Evolutionary conservation across 208 protist species (phyloP).

Genomic region (Acanthamoeba lenticulata): DNA sequence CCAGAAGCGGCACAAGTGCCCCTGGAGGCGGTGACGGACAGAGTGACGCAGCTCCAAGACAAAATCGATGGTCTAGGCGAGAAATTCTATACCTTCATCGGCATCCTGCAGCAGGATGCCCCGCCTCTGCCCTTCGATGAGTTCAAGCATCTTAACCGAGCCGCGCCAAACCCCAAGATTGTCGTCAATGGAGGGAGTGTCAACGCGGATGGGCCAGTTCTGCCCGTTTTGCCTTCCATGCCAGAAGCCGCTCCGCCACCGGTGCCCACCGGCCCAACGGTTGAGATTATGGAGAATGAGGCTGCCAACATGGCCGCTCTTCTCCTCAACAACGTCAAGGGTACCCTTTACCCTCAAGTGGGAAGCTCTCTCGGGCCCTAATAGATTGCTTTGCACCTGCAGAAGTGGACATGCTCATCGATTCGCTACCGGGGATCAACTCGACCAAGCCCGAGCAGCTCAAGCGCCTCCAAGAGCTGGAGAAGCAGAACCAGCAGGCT

Average conservation of each 20-base stretch:
- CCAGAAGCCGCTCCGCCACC: neutral
- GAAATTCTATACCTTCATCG: constrained; percentile 51
- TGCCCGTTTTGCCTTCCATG: neutral
- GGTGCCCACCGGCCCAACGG: neutral
- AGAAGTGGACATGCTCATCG: constrained; percentile 49
- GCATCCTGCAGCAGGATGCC: constrained; percentile 42
- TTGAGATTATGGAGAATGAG: neutral
- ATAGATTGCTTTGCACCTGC: neutral
- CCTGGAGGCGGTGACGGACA: neutral
- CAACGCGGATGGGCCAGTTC: neutral
- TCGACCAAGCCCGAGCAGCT: constrained; percentile 54
- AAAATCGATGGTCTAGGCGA: constrained; percentile 32
- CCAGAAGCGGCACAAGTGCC: neutral
- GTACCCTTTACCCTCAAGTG: neutral
- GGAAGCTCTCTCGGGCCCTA: neutral
- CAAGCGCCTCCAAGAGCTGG: neutral
- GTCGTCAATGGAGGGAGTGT: neutral
- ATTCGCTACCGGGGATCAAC: constrained; percentile 58
- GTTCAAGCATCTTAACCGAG: neutral
- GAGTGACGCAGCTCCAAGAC: constrained; percentile 54
- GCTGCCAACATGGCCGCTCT: neutral
- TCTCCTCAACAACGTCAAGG: neutral
- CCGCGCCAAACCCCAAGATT: neutral
- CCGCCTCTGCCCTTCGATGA: constrained; percentile 28
- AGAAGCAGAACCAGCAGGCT: constrained; percentile 16